Evolutionary conservation across 2,329 filamentous ascomycete genomes (phyloP).

Genomic region (Trichoderma brevicompactum): DNA sequence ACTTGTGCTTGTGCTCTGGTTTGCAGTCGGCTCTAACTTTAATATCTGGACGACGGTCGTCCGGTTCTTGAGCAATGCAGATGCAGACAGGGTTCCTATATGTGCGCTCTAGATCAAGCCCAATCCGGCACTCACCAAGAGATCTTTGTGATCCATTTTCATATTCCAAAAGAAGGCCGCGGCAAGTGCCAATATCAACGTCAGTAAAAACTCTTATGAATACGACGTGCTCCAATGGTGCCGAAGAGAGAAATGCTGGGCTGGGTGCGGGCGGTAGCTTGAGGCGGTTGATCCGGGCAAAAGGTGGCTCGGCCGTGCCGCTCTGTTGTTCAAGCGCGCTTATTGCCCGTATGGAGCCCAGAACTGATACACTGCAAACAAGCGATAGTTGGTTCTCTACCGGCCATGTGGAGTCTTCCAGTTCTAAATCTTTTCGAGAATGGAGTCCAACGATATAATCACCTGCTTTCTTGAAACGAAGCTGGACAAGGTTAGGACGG

Average conservation of each 20-base stretch:
- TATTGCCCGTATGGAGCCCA: neutral
- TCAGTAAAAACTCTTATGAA: neutral
- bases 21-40: neutral
- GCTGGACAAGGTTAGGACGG: neutral
- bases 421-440: neutral
- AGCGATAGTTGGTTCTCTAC: neutral
- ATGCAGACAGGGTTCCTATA: neutral
- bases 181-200: neutral
- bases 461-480: constrained; percentile 9
- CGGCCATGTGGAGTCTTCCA: neutral
- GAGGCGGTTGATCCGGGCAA: neutral
- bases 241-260: neutral
- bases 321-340: neutral
- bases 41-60: neutral
- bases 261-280: neutral
- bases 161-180: neutral
- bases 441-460: neutral
- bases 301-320: neutral
- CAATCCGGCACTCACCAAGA: neutral
- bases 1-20: neutral
- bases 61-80: neutral
- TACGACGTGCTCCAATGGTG: neutral
- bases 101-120: neutral
- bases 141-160: neutral
- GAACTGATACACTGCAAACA: neutral